A percentile compares a stretch with the other conserved stretches of the same genome.
Evolutionary conservation across 2,329 filamentous ascomycete genomes (phyloP).

Genomic region (Rhynchosporium graminicola): DNA sequence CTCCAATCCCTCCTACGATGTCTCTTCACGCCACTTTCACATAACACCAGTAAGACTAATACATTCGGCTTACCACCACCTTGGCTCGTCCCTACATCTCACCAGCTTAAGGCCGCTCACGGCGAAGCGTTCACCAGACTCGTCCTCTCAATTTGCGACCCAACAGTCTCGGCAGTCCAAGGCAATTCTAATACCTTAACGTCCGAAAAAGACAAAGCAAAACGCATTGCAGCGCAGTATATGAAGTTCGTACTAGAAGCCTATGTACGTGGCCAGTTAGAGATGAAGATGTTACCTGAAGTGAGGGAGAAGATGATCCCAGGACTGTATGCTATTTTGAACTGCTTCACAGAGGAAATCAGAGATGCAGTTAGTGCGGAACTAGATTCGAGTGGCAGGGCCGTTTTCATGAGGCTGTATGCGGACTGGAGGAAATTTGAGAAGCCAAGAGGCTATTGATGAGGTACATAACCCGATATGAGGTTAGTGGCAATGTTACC

Average conservation of each 20-base stretch:
- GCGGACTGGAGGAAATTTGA: conserved; percentile 62
- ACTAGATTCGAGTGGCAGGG: conserved; percentile 60
- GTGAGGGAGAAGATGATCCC: conserved; percentile 58
- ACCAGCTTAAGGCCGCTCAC: conserved; percentile 44
- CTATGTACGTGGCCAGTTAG: conserved; percentile 63
- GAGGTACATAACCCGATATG: background rate
- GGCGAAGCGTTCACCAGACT: conserved; percentile 56
- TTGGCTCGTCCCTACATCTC: conserved; percentile 41
- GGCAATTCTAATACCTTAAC: conserved; percentile 50
- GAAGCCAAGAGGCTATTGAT: conserved; percentile 50
- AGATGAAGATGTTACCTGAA: conserved; percentile 51
- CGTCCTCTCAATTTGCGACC: conserved; percentile 60
- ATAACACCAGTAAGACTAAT: conserved; percentile 31
- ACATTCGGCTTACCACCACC: conserved; percentile 32
- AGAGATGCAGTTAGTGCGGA: conserved; percentile 58
- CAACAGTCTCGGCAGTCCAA: conserved; percentile 56
- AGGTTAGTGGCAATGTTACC: background rate
- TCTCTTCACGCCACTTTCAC: conserved; percentile 48
- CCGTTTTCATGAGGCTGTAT: conserved; percentile 59
- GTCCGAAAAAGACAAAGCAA: conserved; percentile 61
- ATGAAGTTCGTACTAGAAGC: conserved; percentile 62
- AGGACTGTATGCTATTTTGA: conserved; percentile 59
- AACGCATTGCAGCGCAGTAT: conserved; percentile 60
- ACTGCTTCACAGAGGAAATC: conserved; percentile 56
- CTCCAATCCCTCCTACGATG: conserved; percentile 58